Percentiles rank a stretch among this genome's conserved stretches.
Evolutionary conservation across 345 rosid genomes (phyloP).

Genomic region (Aegle marmelos): DNA sequence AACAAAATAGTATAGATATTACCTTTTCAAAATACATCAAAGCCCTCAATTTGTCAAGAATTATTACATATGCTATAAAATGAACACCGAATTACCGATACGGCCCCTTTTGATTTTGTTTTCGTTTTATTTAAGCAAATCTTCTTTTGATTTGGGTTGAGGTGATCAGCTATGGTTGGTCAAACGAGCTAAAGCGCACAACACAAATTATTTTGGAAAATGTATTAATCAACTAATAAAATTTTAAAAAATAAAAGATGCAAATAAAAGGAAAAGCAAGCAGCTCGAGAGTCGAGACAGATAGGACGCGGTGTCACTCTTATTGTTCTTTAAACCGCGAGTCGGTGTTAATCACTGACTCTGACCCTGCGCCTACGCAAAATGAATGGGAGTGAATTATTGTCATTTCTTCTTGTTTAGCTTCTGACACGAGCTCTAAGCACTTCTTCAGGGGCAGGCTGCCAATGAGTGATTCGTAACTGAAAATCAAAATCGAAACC

Average conservation of each 20-base stretch:
- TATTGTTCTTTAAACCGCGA: too few species aligned
- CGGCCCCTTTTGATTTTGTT: too few species aligned
- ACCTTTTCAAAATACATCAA: not conserved
- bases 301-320: not conserved
- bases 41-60: not conserved
- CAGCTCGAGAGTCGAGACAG: not conserved
- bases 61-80: not conserved
- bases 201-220: too few species aligned
- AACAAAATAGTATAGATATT: too few species aligned
- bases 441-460: not conserved
- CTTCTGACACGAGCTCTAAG: not conserved
- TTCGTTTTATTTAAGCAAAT: too few species aligned
- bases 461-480: conserved; percentile 11
- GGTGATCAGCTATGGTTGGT: too few species aligned
- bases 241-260: too few species aligned
- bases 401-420: not conserved
- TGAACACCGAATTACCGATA: too few species aligned
- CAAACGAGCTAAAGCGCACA: too few species aligned
- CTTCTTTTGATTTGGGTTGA: too few species aligned
- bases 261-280: too few species aligned
- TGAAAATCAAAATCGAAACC: not conserved
- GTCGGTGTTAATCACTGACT: not conserved
- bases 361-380: not conserved
- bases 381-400: not conserved
- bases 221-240: too few species aligned